These are phyloP conservation scores for Entomortierella lignicola DNA, from an alignment of 192 early-diverging fungal species.

Conservation along the genomic window DNA sequence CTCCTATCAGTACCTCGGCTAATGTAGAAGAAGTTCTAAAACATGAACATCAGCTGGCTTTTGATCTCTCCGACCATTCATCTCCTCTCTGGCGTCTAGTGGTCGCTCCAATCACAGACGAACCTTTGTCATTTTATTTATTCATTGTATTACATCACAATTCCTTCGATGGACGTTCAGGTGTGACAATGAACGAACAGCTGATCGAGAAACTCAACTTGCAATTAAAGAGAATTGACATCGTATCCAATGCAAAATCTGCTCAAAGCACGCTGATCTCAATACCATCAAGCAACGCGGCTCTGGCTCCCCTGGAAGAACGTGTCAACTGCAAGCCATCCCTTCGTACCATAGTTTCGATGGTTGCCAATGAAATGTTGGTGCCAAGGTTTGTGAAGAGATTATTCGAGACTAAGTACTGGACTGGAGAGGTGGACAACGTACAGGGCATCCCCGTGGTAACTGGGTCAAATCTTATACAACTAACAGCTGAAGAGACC, in stretches of 20 bases:
- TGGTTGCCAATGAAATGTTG: too few species aligned
- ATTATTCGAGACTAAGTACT: constrained; percentile 29
- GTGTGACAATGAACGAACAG: constrained; percentile 20
- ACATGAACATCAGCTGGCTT: constrained; percentile 29
- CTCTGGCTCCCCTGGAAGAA: constrained; percentile 25
- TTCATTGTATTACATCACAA: constrained; percentile 35
- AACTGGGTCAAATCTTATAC: constrained; percentile 4
- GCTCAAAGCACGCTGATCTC: background rate
- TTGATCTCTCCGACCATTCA: constrained; percentile 18
- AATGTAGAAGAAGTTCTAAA: constrained; percentile 11
- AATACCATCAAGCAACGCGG: background rate
- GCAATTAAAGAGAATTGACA: background rate
- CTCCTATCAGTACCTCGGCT: background rate
- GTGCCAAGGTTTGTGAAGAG: constrained; percentile 28
- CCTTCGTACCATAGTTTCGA: constrained; percentile 15
- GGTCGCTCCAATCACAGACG: constrained; percentile 1
- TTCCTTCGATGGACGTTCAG: constrained; percentile 36
- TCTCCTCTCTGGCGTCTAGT: constrained; percentile 30
- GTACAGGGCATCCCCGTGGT: constrained; percentile 18
- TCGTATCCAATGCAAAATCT: background rate
- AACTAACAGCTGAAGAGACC: constrained; percentile 13
- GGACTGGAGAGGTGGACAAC: constrained; percentile 47
- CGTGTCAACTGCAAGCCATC: constrained; percentile 31
- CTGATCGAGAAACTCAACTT: constrained; percentile 24
- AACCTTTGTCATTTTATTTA: constrained; percentile 9